phyloP scores from a whole-genome alignment of 805 yeast species.

The Vanderwaltozyma tropicalis region DNA sequence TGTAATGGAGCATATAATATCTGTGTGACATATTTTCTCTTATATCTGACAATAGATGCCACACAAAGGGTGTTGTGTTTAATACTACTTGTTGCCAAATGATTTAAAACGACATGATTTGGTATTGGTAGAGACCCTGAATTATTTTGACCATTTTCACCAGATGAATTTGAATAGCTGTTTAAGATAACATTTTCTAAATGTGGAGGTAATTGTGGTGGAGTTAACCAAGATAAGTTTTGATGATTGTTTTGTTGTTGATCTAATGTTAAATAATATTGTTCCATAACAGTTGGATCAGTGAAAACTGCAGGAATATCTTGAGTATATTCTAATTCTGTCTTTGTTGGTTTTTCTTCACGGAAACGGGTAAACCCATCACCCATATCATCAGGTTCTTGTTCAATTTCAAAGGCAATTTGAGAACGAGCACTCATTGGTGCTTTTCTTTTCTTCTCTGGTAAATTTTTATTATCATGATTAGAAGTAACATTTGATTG shows the following conservation, averaged over 20 bases:
- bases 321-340: slow-evolving; percentile 38
- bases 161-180: slow-evolving; percentile 37
- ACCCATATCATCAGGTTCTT: slow-evolving; percentile 58
- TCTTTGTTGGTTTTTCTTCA: slow-evolving; percentile 38
- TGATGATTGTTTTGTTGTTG: slow-evolving; percentile 50
- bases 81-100: slow-evolving; percentile 89
- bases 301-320: slow-evolving; percentile 77
- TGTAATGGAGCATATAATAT: slow-evolving; percentile 71
- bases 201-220: slow-evolving; percentile 96
- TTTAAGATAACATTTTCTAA: slow-evolving; percentile 87
- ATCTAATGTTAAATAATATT: slow-evolving; percentile 67
- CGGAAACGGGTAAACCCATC: slow-evolving; percentile 69
- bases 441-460: slow-evolving; percentile 1
- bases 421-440: slow-evolving; percentile 39
- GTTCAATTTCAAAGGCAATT: slow-evolving; percentile 33
- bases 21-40: slow-evolving; percentile 83
- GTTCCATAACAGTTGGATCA: slow-evolving; percentile 81
- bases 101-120: slow-evolving; percentile 88
- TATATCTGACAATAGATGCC: slow-evolving; percentile 81
- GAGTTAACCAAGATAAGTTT: slow-evolving; percentile 61
- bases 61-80: slow-evolving; percentile 91
- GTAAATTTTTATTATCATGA: not conserved
- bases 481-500: not conserved
- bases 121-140: slow-evolving; percentile 89
- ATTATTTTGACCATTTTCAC: slow-evolving; percentile 48